Percentiles rank a stretch among this genome's conserved stretches.
phyloP scores from a whole-genome alignment of 768 basidiomycete genomes.

The Termitomyces heimii region DNA sequence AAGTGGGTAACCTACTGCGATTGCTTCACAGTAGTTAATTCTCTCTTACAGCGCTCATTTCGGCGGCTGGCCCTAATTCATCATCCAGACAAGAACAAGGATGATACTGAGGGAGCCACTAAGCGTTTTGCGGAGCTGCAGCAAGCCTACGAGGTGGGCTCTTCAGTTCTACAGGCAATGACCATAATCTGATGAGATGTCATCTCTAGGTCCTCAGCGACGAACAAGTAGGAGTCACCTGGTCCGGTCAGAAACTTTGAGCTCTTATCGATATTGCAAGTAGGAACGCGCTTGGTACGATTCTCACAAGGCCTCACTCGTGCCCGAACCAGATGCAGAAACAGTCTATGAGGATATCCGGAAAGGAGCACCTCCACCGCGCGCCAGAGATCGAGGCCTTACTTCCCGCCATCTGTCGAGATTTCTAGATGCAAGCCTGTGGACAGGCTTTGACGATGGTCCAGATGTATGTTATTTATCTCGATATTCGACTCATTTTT shows the following conservation, averaged over 20 bases:
- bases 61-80: conserved; percentile 78
- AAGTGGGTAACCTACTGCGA: conserved; percentile 34
- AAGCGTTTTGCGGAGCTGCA: conserved; percentile 83
- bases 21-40: background rate
- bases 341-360: conserved; percentile 83
- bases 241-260: background rate
- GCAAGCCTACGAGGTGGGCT: conserved; percentile 87
- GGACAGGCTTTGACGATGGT: conserved; percentile 59
- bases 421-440: conserved; percentile 75
- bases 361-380: conserved; percentile 53
- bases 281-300: conserved; percentile 99
- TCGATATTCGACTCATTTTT: background rate
- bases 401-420: conserved; percentile 74
- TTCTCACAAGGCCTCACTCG: conserved; percentile 76
- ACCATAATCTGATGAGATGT: background rate
- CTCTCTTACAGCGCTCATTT: conserved; percentile 60
- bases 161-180: conserved; percentile 1
- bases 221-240: conserved; percentile 65
- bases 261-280: conserved; percentile 25
- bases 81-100: conserved; percentile 84
- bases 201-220: conserved; percentile 76
- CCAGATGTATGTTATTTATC: conserved; percentile 41
- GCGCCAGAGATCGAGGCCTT: conserved; percentile 64
- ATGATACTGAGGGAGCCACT: conserved; percentile 82
- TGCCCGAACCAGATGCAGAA: conserved; percentile 78